Evolutionary conservation across 257 asterid genomes (phyloP).

Genomic region (Cinchona pubescens): DNA sequence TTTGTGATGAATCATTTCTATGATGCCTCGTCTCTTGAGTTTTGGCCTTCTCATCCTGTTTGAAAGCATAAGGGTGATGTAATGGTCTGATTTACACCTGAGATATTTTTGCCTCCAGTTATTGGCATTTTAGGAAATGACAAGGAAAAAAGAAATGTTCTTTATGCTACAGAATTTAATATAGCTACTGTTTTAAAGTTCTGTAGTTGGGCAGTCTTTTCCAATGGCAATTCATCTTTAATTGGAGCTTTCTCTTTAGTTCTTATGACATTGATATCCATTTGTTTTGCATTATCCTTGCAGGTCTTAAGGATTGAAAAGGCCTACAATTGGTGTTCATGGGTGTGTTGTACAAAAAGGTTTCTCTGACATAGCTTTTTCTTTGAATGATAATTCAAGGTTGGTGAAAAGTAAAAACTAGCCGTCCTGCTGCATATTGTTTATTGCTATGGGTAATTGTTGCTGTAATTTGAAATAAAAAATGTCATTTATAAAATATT

Average conservation of each 20-base stretch:
- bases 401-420: constrained; percentile 21
- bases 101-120: background rate
- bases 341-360: constrained; percentile 67
- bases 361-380: constrained; percentile 75
- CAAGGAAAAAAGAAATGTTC: too few relatives aligned
- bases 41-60: background rate
- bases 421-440: background rate
- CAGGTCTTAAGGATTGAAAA: constrained; percentile 75
- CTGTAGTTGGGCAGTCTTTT: too few relatives aligned
- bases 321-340: constrained; percentile 63
- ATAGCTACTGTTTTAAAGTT: too few relatives aligned
- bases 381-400: constrained; percentile 71
- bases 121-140: too few relatives aligned
- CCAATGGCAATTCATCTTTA: too few relatives aligned
- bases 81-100: background rate
- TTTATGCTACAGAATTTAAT: too few relatives aligned
- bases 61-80: background rate
- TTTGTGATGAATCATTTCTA: background rate
- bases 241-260: background rate
- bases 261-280: too few relatives aligned
- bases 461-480: background rate
- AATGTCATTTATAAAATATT: background rate
- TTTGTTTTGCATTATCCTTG: constrained; percentile 30
- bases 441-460: background rate
- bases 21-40: background rate